Conservation (phyloP, 2,329 filamentous ascomycete species). For the Coniochaeta sp. region DNA sequence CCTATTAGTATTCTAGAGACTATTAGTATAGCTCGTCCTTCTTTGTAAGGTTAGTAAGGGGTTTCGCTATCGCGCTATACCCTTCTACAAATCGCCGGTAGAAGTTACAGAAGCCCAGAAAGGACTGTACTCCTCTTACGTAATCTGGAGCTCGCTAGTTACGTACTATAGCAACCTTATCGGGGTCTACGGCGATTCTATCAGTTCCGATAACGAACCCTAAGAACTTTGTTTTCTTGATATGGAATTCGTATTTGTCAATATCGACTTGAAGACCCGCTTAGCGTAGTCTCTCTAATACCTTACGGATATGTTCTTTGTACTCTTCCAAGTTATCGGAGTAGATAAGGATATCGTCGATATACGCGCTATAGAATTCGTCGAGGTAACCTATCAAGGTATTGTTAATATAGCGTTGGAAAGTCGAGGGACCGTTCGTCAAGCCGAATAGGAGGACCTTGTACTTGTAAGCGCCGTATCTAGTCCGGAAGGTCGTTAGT, state of each 20-base stretch:
- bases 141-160: not conserved
- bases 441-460: too few relatives aligned
- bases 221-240: constrained; percentile 2
- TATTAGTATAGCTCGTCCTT: not conserved
- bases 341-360: constrained; percentile 9
- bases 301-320: not conserved
- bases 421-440: too few relatives aligned
- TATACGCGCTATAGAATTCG: too few relatives aligned
- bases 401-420: too few relatives aligned
- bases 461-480: constrained; percentile 1
- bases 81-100: constrained; percentile 2
- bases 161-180: not conserved
- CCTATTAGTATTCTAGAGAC: not conserved
- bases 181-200: not conserved
- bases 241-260: constrained; percentile 7
- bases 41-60: not conserved
- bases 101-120: constrained; percentile 6
- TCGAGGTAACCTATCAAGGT: too few relatives aligned
- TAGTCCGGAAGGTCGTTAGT: not conserved
- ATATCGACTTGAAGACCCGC: constrained; percentile 1
- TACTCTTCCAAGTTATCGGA: constrained; percentile 3
- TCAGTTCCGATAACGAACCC: too few relatives aligned
- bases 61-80: not conserved
- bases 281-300: not conserved
- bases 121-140: constrained; percentile 1